Evolutionary conservation across 2,329 filamentous ascomycete genomes (phyloP).

Genomic region (Penicillium brevicompactum): DNA sequence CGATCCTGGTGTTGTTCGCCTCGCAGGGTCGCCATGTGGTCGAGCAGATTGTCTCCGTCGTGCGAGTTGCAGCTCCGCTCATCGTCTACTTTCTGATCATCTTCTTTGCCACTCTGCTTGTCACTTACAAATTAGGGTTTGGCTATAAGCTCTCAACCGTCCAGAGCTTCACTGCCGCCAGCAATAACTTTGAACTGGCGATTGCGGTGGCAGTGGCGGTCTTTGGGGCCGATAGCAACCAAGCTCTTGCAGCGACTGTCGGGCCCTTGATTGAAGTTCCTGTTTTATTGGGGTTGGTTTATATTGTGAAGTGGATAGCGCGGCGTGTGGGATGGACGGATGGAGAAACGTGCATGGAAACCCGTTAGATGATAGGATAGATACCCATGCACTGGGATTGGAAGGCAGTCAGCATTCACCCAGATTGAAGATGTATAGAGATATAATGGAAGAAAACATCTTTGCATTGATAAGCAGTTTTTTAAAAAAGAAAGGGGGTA

Average conservation of each 20-base stretch:
- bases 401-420: too few species aligned
- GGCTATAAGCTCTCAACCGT: conserved; percentile 71
- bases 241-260: conserved; percentile 80
- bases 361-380: too few species aligned
- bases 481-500: too few species aligned
- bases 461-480: too few species aligned
- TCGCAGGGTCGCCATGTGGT: conserved; percentile 77
- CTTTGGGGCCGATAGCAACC: conserved; percentile 74
- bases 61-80: conserved; percentile 78
- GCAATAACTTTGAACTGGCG: conserved; percentile 91
- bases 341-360: not conserved
- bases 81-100: conserved; percentile 78
- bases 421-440: too few species aligned
- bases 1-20: conserved; percentile 82
- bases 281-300: conserved; percentile 75
- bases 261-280: conserved; percentile 86
- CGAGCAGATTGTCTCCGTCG: conserved; percentile 78
- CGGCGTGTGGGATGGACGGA: conserved; percentile 22
- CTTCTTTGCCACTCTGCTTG: conserved; percentile 69
- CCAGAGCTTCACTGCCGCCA: conserved; percentile 85
- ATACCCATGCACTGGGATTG: too few species aligned
- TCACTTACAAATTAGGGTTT: conserved; percentile 68
- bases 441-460: too few species aligned
- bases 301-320: conserved; percentile 58
- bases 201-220: conserved; percentile 85